These are phyloP conservation scores for Isabelozyma heimii DNA, from an alignment of 805 yeast species.

Conservation along the genomic window DNA sequence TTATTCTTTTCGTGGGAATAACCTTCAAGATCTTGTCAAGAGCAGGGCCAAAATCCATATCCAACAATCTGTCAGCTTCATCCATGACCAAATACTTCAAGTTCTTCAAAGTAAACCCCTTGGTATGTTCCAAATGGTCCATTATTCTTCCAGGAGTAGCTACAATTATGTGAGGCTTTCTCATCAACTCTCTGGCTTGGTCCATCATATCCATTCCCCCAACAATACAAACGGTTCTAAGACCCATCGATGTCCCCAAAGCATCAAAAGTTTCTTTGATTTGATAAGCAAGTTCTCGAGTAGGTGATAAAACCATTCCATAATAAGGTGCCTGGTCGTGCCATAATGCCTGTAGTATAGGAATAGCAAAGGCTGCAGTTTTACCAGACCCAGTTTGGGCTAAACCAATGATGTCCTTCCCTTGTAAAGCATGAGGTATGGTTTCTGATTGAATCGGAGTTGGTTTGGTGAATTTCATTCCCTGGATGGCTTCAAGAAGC, in stretches of 20 bases:
- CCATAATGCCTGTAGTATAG: constrained; percentile 88
- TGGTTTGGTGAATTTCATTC: constrained; percentile 73
- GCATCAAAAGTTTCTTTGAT: constrained; percentile 96
- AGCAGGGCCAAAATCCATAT: constrained; percentile 96
- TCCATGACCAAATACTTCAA: constrained; percentile 87
- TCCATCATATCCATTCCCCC: constrained; percentile 99
- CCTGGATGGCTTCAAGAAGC: constrained; percentile 73
- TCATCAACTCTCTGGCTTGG: constrained; percentile 89
- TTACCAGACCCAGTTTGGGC: constrained; percentile 99
- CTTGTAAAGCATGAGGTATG: constrained; percentile 86
- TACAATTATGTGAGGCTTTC: constrained; percentile 90
- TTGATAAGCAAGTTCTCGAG: constrained; percentile 82
- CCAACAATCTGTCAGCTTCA: constrained; percentile 94
- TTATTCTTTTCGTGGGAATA: constrained; percentile 81
- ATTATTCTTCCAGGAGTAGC: constrained; percentile 94
- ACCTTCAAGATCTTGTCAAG: constrained; percentile 79
- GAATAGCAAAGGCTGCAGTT: constrained; percentile 97
- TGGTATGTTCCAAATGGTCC: constrained; percentile 91
- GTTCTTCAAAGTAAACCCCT: constrained; percentile 79
- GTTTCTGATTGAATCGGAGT: constrained; percentile 93
- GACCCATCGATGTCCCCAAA: constrained; percentile 86
- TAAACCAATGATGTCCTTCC: constrained; percentile 90
- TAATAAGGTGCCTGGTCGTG: constrained; percentile 83
- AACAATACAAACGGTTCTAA: constrained; percentile 83
- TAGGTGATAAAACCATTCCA: constrained; percentile 85